Conservation (phyloP, 1,284 basidiomycete species). For the Naganishia cerealis region DNA sequence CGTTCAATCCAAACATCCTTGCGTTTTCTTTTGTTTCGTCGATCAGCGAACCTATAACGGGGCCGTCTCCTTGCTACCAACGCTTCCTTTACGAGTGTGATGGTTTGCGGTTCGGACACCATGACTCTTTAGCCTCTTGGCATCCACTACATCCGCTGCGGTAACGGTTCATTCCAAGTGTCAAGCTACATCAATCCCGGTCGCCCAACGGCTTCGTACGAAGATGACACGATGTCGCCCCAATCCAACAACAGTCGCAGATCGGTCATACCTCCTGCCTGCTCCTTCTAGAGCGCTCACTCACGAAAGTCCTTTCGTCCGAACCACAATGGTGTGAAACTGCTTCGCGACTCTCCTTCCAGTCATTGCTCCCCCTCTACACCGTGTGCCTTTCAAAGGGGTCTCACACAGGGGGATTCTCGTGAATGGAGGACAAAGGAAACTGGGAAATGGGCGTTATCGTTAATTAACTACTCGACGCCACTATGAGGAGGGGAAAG, state of each 20-base stretch:
- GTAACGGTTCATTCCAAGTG: no score
- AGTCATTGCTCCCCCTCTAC: not conserved
- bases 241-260: no score
- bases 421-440: constrained; percentile 3
- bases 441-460: not conserved
- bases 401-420: not conserved
- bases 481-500: no score
- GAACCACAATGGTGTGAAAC: not conserved
- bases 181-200: no score
- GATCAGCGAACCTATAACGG: not conserved
- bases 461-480: not conserved
- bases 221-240: no score
- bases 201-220: no score
- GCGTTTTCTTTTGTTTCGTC: not conserved
- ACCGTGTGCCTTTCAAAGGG: not conserved
- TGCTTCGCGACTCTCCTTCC: not conserved
- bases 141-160: no score
- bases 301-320: not conserved
- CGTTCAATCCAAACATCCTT: not conserved
- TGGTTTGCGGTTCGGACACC: no score
- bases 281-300: not conserved
- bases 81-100: not conserved
- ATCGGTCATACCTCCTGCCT: no score
- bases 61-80: not conserved
- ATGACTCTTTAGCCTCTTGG: no score